phyloP scores from a whole-genome alignment of 108 stramenopile genomes.

The Skeletonema menzelii region DNA sequence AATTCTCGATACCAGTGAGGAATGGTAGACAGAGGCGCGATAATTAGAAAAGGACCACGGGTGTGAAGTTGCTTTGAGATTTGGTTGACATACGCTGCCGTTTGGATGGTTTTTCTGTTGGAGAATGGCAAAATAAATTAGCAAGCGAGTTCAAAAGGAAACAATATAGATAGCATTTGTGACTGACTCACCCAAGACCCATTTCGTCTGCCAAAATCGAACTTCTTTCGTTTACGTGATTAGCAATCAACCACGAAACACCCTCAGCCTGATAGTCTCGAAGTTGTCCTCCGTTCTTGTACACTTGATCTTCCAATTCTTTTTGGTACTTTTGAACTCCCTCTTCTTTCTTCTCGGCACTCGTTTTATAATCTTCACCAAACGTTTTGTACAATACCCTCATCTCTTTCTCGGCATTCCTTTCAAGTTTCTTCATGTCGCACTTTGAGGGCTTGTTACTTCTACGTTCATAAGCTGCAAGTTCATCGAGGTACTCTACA shows the following conservation, averaged over 20 bases:
- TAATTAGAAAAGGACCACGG: constrained; percentile 81
- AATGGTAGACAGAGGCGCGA: constrained; percentile 93
- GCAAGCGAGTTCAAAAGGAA: background rate
- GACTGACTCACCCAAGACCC: constrained; percentile 80
- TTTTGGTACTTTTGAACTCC: constrained; percentile 58
- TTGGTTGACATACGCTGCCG: constrained; percentile 76
- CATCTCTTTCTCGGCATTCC: constrained; percentile 43
- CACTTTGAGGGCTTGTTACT: constrained; percentile 54
- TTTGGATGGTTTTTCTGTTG: constrained; percentile 84
- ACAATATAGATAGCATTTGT: background rate
- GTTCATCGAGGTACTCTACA: constrained; percentile 60
- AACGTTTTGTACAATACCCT: constrained; percentile 71
- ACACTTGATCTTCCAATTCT: constrained; percentile 52
- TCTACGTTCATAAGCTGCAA: constrained; percentile 58
- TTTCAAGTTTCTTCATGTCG: constrained; percentile 25
- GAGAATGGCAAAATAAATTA: background rate
- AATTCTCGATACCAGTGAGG: constrained; percentile 96
- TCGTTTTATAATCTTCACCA: constrained; percentile 49
- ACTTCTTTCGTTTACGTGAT: constrained; percentile 71
- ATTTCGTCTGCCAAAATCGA: constrained; percentile 97
- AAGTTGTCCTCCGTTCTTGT: constrained; percentile 80
- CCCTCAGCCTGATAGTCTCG: constrained; percentile 96
- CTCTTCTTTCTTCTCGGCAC: constrained; percentile 49
- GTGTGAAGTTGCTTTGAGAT: constrained; percentile 52
- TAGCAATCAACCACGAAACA: constrained; percentile 88